Evolutionary conservation across 2,329 filamentous ascomycete genomes (phyloP).

Genomic region (Knufia fluminis): DNA sequence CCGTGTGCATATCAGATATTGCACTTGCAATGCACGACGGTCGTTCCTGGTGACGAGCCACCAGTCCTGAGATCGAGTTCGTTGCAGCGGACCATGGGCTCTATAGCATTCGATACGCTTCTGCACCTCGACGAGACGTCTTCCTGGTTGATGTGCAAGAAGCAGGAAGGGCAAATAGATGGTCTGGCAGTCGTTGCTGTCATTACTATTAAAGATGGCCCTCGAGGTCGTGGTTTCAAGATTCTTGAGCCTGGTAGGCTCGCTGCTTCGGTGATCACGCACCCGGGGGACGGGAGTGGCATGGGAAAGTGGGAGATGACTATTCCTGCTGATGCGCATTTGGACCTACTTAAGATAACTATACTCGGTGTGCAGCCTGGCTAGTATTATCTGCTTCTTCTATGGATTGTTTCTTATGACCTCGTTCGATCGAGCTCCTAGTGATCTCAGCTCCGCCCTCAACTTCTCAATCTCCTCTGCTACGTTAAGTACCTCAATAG

Average conservation of each 20-base stretch:
- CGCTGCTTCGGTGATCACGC: background rate
- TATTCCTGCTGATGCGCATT: background rate
- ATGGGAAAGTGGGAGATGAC: background rate
- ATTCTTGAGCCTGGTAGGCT: background rate
- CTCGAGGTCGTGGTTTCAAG: conserved; percentile 1
- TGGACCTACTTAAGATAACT: background rate
- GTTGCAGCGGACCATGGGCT: background rate
- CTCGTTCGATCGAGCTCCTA: too few relatives aligned
- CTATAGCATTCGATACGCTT: background rate
- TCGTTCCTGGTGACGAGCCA: conserved; percentile 5
- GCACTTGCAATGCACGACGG: background rate
- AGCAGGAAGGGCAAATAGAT: background rate
- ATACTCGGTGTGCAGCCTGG: conserved; percentile 1
- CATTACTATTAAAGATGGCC: conserved; percentile 7
- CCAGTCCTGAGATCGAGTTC: conserved; percentile 6
- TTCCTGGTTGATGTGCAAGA: conserved; percentile 1
- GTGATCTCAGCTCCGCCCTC: background rate
- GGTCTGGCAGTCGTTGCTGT: background rate
- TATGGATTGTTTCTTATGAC: too few relatives aligned
- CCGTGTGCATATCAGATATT: background rate
- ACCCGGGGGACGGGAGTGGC: background rate
- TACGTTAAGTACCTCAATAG: too few relatives aligned
- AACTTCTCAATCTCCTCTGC: too few relatives aligned
- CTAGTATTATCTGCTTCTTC: background rate
- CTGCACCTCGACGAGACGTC: conserved; percentile 6